These are phyloP conservation scores for Ascodesmis nigricans DNA, from an alignment of 495 filamentous ascomycete genomes.

Conservation along the genomic window DNA sequence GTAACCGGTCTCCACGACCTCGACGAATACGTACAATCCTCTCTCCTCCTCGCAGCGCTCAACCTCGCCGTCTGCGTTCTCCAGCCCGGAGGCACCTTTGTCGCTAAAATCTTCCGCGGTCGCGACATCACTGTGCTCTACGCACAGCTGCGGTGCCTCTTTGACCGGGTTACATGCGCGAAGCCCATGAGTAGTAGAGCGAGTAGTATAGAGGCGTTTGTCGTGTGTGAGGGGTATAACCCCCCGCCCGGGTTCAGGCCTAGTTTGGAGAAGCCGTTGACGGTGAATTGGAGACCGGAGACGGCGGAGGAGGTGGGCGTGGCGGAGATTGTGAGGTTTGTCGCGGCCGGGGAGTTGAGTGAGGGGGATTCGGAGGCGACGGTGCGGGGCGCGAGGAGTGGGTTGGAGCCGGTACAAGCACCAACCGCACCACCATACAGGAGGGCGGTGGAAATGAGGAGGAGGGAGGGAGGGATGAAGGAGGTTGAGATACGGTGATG, in stretches of 20 bases:
- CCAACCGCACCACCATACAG: slow-evolving; percentile 92
- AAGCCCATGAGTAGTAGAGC: slow-evolving; percentile 83
- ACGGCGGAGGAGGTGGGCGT: slow-evolving; percentile 24
- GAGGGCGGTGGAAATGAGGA: slow-evolving; percentile 60
- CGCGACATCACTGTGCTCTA: slow-evolving; percentile 83
- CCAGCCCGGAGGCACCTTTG: slow-evolving; percentile 80
- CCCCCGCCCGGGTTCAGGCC: slow-evolving; percentile 40
- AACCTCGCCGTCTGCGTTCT: slow-evolving; percentile 83
- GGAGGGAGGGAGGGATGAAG: slow-evolving; percentile 9
- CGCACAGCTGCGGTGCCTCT: slow-evolving; percentile 76
- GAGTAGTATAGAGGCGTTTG: slow-evolving; percentile 88
- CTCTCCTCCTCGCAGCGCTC: slow-evolving; percentile 79
- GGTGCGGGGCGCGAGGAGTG: slow-evolving; percentile 28
- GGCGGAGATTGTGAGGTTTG: slow-evolving; percentile 53
- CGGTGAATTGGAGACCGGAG: slow-evolving; percentile 32
- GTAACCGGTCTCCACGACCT: slow-evolving; percentile 92
- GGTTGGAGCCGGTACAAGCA: slow-evolving; percentile 66
- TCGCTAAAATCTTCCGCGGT: slow-evolving; percentile 91
- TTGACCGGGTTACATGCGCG: slow-evolving; percentile 66
- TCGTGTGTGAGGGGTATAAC: slow-evolving; percentile 76
- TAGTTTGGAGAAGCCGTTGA: slow-evolving; percentile 44
- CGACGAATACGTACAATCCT: slow-evolving; percentile 92
- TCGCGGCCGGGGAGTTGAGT: slow-evolving; percentile 90
- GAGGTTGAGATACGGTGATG: background rate
- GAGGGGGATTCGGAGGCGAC: slow-evolving; percentile 87